Evolutionary conservation across 2,329 filamentous ascomycete species (phyloP), one percentile per base, ranked within the genome.

Genomic region (Echinosphaeria canescens): DNA sequence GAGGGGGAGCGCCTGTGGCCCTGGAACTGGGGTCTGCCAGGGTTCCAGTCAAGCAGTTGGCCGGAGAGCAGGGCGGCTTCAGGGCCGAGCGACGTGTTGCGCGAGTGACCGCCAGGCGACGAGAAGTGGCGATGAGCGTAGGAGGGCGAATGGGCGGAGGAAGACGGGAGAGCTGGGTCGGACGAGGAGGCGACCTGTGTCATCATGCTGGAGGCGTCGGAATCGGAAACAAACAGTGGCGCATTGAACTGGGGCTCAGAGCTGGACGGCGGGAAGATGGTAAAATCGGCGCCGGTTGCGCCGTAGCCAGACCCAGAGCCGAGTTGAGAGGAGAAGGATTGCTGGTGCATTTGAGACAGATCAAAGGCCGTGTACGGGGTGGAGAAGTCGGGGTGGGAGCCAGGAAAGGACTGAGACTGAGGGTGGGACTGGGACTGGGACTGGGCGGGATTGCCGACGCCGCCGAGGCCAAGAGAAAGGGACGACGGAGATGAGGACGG

Each of bases 1-100:
- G 84, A 93, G 1, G 80, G 78, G 20, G 68, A 72, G 40, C 84
- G 69, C 38, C 82, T 66, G 44, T 93, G 85, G n/a, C 66, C 59
- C 36, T 79, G 74, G 42, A 91, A 93, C 31, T 66, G 60, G 10
- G 54, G 48, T n/a, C n/a, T n/a, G 2, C 32, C 36, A 29, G 57
- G 55, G 23, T 38, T 55, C 62, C 62, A 69, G 31, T 68, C 62
- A n/a, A n/a, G n/a, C 28, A 57, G 36, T 34, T 65, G 62, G n/a
- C 48, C 51, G 3, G 53, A 54, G 15, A 64, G 46, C n/a, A 68
- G 45, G 2, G 64, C 63, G 5, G 61, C 57, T 39, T 65, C 60
- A 3, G 63, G 63, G 1, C 59, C 59, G 3, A 70, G 51, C 4
- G 64, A 69, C 15, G 55, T 48, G 42, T 68, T 56, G 31, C 63